phyloP scores from a whole-genome alignment of 179 eudicot genomes.

The Beta lomatogona region DNA sequence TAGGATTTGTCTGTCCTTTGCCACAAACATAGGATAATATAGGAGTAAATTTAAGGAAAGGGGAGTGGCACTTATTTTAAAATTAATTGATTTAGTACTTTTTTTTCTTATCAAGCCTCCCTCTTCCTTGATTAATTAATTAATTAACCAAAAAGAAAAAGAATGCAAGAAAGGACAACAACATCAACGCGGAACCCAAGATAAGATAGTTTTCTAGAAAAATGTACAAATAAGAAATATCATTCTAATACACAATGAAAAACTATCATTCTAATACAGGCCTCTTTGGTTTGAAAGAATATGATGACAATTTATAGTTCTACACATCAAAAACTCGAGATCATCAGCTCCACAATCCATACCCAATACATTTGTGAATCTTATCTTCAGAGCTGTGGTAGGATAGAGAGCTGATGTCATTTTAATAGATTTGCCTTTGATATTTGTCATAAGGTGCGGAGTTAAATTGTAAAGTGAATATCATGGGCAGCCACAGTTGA shows the following conservation, averaged over 20 bases:
- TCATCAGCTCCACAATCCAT: not conserved
- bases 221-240: too few species aligned
- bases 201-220: too few species aligned
- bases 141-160: too few species aligned
- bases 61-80: too few species aligned
- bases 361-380: not conserved
- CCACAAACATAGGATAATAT: too few species aligned
- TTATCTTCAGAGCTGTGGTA: constrained; percentile 4
- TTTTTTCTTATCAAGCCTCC: too few species aligned
- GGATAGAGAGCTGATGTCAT: constrained; percentile 1
- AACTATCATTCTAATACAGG: not conserved
- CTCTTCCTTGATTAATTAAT: too few species aligned
- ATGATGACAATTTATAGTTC: not conserved
- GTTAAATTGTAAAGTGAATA: not conserved
- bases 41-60: too few species aligned
- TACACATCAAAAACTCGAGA: not conserved
- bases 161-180: not conserved
- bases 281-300: not conserved
- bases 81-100: too few species aligned
- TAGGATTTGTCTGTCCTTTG: too few species aligned
- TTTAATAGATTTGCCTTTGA: not conserved
- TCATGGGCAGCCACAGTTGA: constrained; percentile 3
- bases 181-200: not conserved
- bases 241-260: too few species aligned
- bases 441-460: not conserved